A percentile compares a stretch with the other conserved stretches of the same genome.
Conservation (phyloP, 805 yeast genomes). For the Saturnispora mendoncae region DNA sequence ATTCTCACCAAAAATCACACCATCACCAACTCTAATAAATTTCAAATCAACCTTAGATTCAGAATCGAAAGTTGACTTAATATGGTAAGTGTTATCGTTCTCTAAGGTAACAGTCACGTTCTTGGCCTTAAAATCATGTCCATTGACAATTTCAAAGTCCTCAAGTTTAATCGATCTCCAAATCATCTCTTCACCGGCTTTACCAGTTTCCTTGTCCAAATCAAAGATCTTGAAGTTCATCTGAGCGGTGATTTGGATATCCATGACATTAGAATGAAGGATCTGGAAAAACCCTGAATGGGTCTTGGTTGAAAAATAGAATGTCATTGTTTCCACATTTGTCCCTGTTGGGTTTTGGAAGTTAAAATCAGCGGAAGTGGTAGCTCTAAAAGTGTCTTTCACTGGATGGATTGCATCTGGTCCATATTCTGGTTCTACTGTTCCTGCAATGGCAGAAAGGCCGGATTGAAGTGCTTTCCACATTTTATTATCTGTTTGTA, state of each 20-base stretch:
- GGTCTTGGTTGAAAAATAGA: conserved; percentile 65
- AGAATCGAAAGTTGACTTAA: conserved; percentile 57
- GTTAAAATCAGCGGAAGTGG: conserved; percentile 57
- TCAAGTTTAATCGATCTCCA: conserved; percentile 93
- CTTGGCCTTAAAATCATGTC: conserved; percentile 74
- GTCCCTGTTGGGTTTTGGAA: conserved; percentile 74
- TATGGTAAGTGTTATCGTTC: conserved; percentile 42
- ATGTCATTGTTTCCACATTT: conserved; percentile 92
- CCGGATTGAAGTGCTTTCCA: conserved; percentile 31
- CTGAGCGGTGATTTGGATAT: conserved; percentile 84
- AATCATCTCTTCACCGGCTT: conserved; percentile 28
- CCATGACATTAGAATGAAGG: conserved; percentile 87
- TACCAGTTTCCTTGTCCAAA: conserved; percentile 39
- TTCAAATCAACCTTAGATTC: conserved; percentile 64
- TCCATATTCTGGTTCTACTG: conserved; percentile 97
- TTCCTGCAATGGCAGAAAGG: conserved; percentile 88
- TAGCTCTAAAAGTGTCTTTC: conserved; percentile 41
- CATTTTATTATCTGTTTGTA: conserved; percentile 14
- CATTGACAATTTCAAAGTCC: conserved; percentile 57
- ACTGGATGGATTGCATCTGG: conserved; percentile 86
- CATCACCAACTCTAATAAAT: conserved; percentile 56
- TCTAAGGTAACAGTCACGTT: conserved; percentile 53
- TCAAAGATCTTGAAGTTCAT: conserved; percentile 80
- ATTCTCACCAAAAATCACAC: conserved; percentile 83
- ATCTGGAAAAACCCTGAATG: conserved; percentile 85